Conservation (phyloP, 2,329 filamentous ascomycete species). For the Diaporthe sp. region DNA sequence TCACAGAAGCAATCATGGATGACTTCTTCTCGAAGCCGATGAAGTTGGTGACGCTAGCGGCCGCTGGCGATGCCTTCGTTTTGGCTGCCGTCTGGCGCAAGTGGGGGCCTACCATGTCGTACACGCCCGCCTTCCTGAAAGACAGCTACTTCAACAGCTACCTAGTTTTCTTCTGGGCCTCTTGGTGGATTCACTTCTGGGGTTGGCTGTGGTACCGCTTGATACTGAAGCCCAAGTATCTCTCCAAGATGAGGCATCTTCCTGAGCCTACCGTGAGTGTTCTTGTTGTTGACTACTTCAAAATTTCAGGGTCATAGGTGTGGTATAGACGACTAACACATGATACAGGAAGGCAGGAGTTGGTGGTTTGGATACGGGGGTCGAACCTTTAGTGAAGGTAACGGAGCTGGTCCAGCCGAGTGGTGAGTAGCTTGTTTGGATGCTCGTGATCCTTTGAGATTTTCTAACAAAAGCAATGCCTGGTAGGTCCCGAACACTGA, state of each 20-base stretch:
- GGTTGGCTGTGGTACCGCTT: constrained; percentile 9
- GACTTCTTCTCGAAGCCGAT: constrained; percentile 24
- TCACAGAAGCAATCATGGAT: not conserved
- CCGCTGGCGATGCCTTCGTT: constrained; percentile 1
- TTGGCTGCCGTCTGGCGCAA: constrained; percentile 9
- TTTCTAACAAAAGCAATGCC: not conserved
- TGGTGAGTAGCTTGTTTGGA: not conserved
- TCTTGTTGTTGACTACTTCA: not conserved
- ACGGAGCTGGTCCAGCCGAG: constrained; percentile 15
- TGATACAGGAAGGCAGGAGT: not conserved
- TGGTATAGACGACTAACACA: not conserved
- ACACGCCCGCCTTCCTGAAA: not conserved
- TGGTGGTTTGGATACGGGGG: constrained; percentile 12
- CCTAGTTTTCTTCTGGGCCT: not conserved
- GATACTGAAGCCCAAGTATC: constrained; percentile 27
- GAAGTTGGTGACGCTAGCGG: constrained; percentile 19
- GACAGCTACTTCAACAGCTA: constrained; percentile 18
- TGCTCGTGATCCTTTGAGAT: no score
- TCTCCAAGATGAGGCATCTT: constrained; percentile 15
- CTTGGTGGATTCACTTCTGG: constrained; percentile 14
- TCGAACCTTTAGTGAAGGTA: constrained; percentile 7
- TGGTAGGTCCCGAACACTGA: constrained; percentile 5
- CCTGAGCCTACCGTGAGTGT: not conserved
- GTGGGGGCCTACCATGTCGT: constrained; percentile 2
- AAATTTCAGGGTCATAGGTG: no score